These are phyloP conservation scores for Solanum virginianum DNA, from an alignment of 257 asterid species.

Conservation along the genomic window DNA sequence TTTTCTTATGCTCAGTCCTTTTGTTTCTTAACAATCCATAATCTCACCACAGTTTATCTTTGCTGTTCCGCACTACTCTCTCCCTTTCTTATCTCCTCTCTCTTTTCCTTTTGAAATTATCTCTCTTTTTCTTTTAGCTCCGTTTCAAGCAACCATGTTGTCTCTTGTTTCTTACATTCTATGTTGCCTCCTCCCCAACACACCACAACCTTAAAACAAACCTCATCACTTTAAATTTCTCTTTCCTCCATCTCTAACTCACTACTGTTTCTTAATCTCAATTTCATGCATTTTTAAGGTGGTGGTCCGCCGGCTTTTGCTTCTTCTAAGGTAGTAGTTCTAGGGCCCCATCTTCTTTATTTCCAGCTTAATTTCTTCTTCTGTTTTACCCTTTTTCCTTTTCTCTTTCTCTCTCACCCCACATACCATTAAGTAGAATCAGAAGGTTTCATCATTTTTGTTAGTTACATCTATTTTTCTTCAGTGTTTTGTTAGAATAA, in stretches of 20 bases:
- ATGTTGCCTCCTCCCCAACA: slow-evolving; percentile 68
- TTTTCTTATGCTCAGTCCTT: slow-evolving; percentile 30
- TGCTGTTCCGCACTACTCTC: background rate
- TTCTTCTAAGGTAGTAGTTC: background rate
- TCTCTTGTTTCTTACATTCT: slow-evolving; percentile 83
- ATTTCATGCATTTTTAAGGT: background rate
- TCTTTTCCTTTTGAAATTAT: background rate
- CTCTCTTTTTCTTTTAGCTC: slow-evolving; percentile 25
- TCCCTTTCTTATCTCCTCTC: background rate
- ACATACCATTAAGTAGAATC: background rate
- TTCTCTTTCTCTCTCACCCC: background rate
- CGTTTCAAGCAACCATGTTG: slow-evolving; percentile 94
- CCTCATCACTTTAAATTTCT: background rate
- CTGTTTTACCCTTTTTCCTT: background rate
- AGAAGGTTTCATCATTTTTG: background rate
- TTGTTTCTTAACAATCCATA: slow-evolving; percentile 1
- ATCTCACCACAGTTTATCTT: slow-evolving; percentile 11
- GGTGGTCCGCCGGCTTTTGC: background rate
- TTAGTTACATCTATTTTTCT: background rate
- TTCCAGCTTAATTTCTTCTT: background rate
- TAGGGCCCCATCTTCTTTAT: slow-evolving; percentile 2
- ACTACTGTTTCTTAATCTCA: background rate
- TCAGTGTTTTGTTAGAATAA: background rate
- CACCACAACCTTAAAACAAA: background rate
- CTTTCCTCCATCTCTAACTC: background rate